A percentile compares a stretch with the other conserved stretches of the same genome.
phyloP scores from a whole-genome alignment of 169 alveolate genomes.

The Cryptosporidium felis region DNA sequence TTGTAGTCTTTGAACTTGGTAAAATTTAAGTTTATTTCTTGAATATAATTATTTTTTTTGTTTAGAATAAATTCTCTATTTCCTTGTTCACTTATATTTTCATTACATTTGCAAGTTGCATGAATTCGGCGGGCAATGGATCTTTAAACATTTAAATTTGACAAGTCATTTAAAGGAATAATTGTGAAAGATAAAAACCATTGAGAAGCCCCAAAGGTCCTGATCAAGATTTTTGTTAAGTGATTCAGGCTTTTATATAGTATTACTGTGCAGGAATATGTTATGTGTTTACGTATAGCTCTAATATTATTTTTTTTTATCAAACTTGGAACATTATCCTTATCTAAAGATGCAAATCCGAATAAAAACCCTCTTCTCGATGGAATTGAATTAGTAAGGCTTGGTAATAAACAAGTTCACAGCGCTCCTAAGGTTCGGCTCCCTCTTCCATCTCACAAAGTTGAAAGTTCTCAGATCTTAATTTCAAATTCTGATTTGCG shows the following conservation, averaged over 20 bases:
- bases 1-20: neutral
- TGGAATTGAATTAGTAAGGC: neutral
- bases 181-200: neutral
- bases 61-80: neutral
- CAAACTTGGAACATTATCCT: neutral
- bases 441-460: slow-evolving; percentile 15
- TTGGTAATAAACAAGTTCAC: too few species aligned
- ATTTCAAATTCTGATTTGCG: neutral
- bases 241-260: neutral
- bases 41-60: neutral
- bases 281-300: slow-evolving; percentile 41
- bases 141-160: slow-evolving; percentile 18
- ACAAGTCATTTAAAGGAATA: neutral
- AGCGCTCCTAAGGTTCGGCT: neutral
- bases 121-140: slow-evolving; percentile 13
- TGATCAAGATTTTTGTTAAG: too few species aligned
- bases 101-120: too few species aligned
- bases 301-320: slow-evolving; percentile 9
- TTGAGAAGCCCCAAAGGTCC: neutral
- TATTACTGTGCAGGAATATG: neutral
- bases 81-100: neutral
- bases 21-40: neutral
- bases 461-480: too few species aligned
- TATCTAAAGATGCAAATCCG: neutral
- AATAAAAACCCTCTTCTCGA: neutral